Conservation (phyloP, 1,139 yeast genomes). For the Nakaseomyces delphensis region DNA sequence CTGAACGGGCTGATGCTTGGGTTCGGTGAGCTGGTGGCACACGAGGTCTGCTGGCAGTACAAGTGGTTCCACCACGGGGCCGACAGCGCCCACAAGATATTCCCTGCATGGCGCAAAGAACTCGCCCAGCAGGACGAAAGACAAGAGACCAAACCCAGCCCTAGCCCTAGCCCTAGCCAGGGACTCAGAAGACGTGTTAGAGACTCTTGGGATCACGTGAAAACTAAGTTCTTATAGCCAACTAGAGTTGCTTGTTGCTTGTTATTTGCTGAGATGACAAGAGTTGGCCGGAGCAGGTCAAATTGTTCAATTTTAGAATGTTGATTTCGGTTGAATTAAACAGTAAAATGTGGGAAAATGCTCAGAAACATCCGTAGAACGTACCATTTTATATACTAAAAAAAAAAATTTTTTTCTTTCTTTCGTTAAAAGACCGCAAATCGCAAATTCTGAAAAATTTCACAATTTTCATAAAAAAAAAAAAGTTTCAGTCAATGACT, state of each 20-base stretch:
- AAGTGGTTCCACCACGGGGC: slow-evolving; percentile 37
- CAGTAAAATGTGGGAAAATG: too few relatives aligned
- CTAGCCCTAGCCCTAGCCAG: too few relatives aligned
- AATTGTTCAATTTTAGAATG: too few relatives aligned
- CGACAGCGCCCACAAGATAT: slow-evolving; percentile 20
- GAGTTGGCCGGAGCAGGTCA: too few relatives aligned
- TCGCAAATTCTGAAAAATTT: not conserved
- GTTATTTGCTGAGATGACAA: too few relatives aligned
- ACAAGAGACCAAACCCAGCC: not conserved
- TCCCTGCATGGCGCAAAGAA: slow-evolving; percentile 2
- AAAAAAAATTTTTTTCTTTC: too few relatives aligned
- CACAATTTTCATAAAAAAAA: not conserved
- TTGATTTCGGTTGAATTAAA: too few relatives aligned
- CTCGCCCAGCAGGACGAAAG: not conserved
- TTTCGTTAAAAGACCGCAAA: not conserved
- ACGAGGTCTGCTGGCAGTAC: slow-evolving; percentile 76
- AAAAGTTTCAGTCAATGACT: not conserved
- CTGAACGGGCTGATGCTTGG: slow-evolving; percentile 94
- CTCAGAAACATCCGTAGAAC: not conserved
- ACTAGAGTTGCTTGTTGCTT: too few relatives aligned
- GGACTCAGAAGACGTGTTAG: not conserved
- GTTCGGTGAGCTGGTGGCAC: slow-evolving; percentile 91
- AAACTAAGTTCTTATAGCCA: slow-evolving; percentile 3
- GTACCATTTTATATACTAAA: too few relatives aligned
- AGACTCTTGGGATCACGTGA: not conserved